Conservation (phyloP, 129 eudicot genomes). For the Sambucus nigra region DNA sequence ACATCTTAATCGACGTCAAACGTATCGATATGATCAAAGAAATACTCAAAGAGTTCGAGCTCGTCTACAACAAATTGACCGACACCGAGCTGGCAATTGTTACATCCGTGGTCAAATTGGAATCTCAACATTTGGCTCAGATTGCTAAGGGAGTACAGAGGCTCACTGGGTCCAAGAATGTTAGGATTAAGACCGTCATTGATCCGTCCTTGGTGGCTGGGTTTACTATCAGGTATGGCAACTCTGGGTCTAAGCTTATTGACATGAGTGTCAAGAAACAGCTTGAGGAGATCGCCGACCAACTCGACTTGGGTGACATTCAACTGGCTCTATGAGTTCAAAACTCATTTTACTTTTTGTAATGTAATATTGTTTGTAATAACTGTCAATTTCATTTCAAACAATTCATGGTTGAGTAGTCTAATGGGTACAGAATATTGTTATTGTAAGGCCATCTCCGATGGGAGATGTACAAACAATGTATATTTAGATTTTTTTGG, state of each 20-base stretch:
- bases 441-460: no score
- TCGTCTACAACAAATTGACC: constrained; percentile 38
- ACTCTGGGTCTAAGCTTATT: constrained; percentile 55
- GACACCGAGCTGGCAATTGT: constrained; percentile 66
- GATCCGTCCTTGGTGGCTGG: constrained; percentile 73
- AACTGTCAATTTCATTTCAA: no score
- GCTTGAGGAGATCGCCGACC: constrained; percentile 66
- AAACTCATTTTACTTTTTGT: no score
- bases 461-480: no score
- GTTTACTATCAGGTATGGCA: constrained; percentile 63
- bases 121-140: constrained; percentile 66
- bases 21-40: constrained; percentile 52
- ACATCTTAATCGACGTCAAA: constrained; percentile 44
- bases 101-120: constrained; percentile 60
- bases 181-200: constrained; percentile 63
- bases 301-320: constrained; percentile 55
- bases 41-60: constrained; percentile 65
- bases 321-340: constrained; percentile 50
- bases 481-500: no score
- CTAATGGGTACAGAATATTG: no score
- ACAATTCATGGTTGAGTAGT: no score
- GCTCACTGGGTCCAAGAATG: constrained; percentile 58
- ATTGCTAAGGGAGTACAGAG: constrained; percentile 71
- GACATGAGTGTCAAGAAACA: constrained; percentile 90
- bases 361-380: no score